Conservation (phyloP, 2,329 filamentous ascomycete genomes). For the Trichoderma harzianum region DNA sequence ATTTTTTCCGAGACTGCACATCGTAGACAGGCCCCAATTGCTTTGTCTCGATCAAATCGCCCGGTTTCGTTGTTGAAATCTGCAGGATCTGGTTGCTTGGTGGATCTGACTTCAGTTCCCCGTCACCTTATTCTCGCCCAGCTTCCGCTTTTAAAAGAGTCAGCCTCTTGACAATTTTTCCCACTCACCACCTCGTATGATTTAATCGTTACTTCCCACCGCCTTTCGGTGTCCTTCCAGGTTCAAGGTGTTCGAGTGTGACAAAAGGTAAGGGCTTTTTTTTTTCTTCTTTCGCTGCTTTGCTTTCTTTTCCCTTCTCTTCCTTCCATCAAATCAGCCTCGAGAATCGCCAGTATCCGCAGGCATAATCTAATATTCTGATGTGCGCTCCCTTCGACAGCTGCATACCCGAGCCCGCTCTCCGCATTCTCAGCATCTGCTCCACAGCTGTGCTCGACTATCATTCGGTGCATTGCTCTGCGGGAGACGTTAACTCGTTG, state of each 20-base stretch:
- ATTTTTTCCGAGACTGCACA: constrained; percentile 32
- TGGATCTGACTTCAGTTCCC: constrained; percentile 14
- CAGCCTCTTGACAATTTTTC: constrained; percentile 11
- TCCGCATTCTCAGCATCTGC: constrained; percentile 35
- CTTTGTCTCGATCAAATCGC: constrained; percentile 10
- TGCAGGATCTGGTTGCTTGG: constrained; percentile 3
- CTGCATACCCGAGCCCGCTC: constrained; percentile 36
- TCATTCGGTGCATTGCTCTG: constrained; percentile 43
- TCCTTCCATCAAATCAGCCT: background rate
- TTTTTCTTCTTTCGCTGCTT: background rate
- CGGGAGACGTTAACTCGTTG: constrained; percentile 66
- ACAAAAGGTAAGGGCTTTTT: constrained; percentile 6
- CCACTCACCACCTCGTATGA: constrained; percentile 18
- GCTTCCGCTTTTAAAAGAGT: constrained; percentile 1
- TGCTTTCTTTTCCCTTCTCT: background rate
- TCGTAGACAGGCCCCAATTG: constrained; percentile 10
- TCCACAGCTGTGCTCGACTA: constrained; percentile 44
- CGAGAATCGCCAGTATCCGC: constrained; percentile 8
- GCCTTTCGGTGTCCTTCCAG: constrained; percentile 2
- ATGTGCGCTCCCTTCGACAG: constrained; percentile 27
- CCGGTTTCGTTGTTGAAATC: constrained; percentile 2
- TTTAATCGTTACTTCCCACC: constrained; percentile 16
- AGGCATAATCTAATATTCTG: constrained; percentile 26
- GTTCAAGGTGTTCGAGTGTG: constrained; percentile 14
- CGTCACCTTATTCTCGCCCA: constrained; percentile 5